Conservation (phyloP, 2,329 filamentous ascomycete genomes). For the Rachicladosporium sp. region DNA sequence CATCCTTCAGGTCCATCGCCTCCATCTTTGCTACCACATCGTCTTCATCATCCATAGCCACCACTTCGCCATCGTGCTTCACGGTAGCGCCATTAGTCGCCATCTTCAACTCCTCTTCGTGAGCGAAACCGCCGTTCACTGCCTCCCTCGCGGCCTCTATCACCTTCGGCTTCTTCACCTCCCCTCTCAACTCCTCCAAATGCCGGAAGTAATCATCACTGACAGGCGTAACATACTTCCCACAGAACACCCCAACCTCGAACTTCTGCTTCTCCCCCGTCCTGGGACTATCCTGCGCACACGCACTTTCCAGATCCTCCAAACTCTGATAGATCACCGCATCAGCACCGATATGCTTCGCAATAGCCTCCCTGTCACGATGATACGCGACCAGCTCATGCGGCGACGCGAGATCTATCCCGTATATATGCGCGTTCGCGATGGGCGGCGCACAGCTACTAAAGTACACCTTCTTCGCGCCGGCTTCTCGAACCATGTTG, state of each 20-base stretch:
- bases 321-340: conserved; percentile 68
- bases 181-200: conserved; percentile 57
- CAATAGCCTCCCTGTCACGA: conserved; percentile 48
- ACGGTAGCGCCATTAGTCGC: conserved; percentile 50
- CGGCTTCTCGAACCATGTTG: conserved; percentile 71
- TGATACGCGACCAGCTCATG: conserved; percentile 60
- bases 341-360: conserved; percentile 58
- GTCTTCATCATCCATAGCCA: conserved; percentile 33
- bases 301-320: conserved; percentile 67
- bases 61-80: conserved; percentile 44
- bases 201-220: conserved; percentile 72
- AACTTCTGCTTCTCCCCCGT: conserved; percentile 51
- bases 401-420: conserved; percentile 62
- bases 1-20: conserved; percentile 8
- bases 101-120: conserved; percentile 48
- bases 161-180: conserved; percentile 55
- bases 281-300: conserved; percentile 55
- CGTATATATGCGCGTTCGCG: conserved; percentile 75
- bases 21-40: conserved; percentile 4
- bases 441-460: conserved; percentile 72
- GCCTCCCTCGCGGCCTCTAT: conserved; percentile 53
- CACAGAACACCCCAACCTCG: conserved; percentile 86
- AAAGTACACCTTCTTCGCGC: conserved; percentile 71
- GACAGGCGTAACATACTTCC: conserved; percentile 72
- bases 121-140: conserved; percentile 50